A percentile compares a stretch with the other conserved stretches of the same genome.
Conservation (phyloP, 2,329 filamentous ascomycete species). For the Colletotrichum sp. region DNA sequence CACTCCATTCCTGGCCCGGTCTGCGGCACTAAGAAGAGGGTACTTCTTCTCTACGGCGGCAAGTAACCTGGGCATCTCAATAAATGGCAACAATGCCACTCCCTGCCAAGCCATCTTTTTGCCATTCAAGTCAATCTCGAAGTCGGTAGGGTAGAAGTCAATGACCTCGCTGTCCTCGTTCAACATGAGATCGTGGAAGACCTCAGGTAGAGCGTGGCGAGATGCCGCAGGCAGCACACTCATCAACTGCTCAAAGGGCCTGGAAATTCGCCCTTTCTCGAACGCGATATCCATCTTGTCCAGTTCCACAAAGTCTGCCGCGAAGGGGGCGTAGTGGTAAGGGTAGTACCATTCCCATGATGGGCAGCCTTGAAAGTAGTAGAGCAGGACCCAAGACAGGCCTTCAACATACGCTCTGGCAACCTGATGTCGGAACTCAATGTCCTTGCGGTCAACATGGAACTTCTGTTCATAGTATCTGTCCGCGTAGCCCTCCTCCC, state of each 20-base stretch:
- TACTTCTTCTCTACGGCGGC: slow-evolving; percentile 85
- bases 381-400: slow-evolving; percentile 91
- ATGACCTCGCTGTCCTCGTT: slow-evolving; percentile 89
- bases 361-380: slow-evolving; percentile 98
- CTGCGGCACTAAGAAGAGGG: slow-evolving; percentile 76
- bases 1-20: slow-evolving; percentile 77
- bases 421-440: slow-evolving; percentile 87
- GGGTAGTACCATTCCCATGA: slow-evolving; percentile 99
- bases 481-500: slow-evolving; percentile 95
- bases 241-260: slow-evolving; percentile 97
- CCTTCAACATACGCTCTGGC: slow-evolving; percentile 93
- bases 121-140: slow-evolving; percentile 91
- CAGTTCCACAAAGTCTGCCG: slow-evolving; percentile 89
- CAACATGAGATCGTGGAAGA: slow-evolving; percentile 92
- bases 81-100: slow-evolving; percentile 91
- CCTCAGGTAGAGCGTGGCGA: slow-evolving; percentile 84
- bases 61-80: slow-evolving; percentile 87
- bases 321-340: slow-evolving; percentile 97
- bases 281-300: slow-evolving; percentile 81
- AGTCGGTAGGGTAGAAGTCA: slow-evolving; percentile 96
- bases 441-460: slow-evolving; percentile 78
- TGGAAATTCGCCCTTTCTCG: slow-evolving; percentile 83
- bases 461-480: slow-evolving; percentile 99
- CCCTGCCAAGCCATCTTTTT: slow-evolving; percentile 99
- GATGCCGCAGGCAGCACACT: slow-evolving; percentile 94